Base-by-base conservation (phyloP, 1,139 yeast species). In the Scheffersomyces titani region DNA sequence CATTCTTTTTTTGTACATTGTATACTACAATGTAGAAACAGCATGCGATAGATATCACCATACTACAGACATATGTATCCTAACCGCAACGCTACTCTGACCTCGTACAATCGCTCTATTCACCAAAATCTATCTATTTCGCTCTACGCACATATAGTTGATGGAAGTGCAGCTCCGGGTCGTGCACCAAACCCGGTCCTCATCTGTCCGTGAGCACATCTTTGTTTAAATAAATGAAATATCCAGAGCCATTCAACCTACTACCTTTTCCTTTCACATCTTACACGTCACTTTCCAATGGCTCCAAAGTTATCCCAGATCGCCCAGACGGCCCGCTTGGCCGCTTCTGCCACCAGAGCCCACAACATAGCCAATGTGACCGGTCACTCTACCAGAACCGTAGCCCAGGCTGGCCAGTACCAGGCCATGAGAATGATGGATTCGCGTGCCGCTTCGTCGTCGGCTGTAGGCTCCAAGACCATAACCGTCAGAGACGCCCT, bases 401-500 rank as follows among this genome's bases (percentile, higher is more conserved):
- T 73, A 50, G 58, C 65, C 44, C 69, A 65, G 55, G 65, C 75
- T 47, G 76, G 80, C 54, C 73, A 75, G 60, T 70, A 66, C 65
- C 78, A 72, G 65, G 75, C 78, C 47, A 57, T 74, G 64, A 75
- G 77, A 73, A 76, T 72, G 78, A 67, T 66, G 64, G 59, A 62
- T 36, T 54, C 68, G 55, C 78, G 85, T 70, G 65, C 72, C 59
- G 83, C 85, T 13, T 20, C 49, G 18, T 78, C 87, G 20, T 74
- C 84, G 44, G 74, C 78, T 52, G 70, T 86, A 22, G 85, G 84
- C 47, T 76, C 89, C 55, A 83, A 85, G 69, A 81, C 86, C 61
- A 84, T 94, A 84, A 92, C 98, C 13, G 98, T 96, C 59, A 90
- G 99, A 84, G 99, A 94, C 67, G 99, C 99, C 51, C 82, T 94